Evolutionary conservation across 2,329 filamentous ascomycete species (phyloP).

Genomic region (Aspergillus quadricinctus): DNA sequence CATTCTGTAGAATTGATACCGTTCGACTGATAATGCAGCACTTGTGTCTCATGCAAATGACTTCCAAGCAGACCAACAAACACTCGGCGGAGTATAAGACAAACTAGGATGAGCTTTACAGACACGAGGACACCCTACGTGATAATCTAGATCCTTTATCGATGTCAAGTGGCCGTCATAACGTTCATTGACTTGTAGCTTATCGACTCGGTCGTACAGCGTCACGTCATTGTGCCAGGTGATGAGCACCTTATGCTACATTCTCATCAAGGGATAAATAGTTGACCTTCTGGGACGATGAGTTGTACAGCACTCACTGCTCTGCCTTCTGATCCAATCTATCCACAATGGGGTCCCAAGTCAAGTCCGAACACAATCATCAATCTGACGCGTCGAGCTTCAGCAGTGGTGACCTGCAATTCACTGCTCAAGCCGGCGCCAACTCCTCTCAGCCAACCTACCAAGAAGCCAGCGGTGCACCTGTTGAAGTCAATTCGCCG

Average conservation of each 20-base stretch:
- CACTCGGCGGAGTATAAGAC: no score
- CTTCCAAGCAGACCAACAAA: no score
- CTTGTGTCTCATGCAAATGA: no score
- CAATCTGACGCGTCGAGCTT: slow-evolving; percentile 3
- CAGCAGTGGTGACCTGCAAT: slow-evolving; percentile 9
- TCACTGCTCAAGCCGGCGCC: slow-evolving; percentile 10
- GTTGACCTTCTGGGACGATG: not conserved
- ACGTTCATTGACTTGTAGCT: not conserved
- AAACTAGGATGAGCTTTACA: no score
- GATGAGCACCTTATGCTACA: slow-evolving; percentile 6
- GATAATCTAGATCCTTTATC: not conserved
- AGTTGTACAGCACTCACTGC: not conserved
- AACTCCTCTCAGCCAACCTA: slow-evolving; percentile 52
- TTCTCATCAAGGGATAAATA: not conserved
- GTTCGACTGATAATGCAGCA: no score
- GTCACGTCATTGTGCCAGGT: slow-evolving; percentile 4
- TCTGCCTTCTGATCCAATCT: not conserved
- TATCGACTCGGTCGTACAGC: not conserved
- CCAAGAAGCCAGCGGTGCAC: slow-evolving; percentile 59
- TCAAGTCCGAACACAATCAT: not conserved
- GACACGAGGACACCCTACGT: no score
- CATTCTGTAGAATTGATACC: no score
- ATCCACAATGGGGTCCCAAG: slow-evolving; percentile 1
- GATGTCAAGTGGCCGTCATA: not conserved
- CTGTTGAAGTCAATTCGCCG: slow-evolving; percentile 56